Evolutionary conservation across 495 filamentous ascomycete genomes (phyloP).

Genomic region (Penicillium ochrochloron): DNA sequence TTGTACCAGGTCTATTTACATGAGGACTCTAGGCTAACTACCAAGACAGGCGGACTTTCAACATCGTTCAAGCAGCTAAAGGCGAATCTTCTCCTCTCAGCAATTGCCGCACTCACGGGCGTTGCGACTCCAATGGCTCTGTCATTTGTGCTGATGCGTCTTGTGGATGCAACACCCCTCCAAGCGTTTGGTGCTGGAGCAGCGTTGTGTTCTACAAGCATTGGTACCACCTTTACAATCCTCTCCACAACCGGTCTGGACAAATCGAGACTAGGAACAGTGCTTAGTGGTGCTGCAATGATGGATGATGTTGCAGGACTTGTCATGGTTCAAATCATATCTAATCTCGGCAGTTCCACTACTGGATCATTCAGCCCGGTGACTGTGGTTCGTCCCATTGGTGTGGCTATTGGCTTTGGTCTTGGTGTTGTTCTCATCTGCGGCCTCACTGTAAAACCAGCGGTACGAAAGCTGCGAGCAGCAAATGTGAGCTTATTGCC

Average conservation of each 20-base stretch:
- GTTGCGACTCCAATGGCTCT: slow-evolving; percentile 68
- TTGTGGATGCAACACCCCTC: slow-evolving; percentile 51
- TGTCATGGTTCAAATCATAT: slow-evolving; percentile 75
- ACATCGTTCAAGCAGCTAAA: slow-evolving; percentile 63
- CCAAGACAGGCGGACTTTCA: slow-evolving; percentile 62
- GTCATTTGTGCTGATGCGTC: slow-evolving; percentile 60
- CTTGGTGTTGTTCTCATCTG: slow-evolving; percentile 51
- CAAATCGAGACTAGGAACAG: slow-evolving; percentile 67
- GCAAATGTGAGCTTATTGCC: slow-evolving; percentile 19
- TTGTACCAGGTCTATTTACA: too few relatives aligned
- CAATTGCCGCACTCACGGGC: slow-evolving; percentile 65
- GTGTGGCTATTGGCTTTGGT: slow-evolving; percentile 62
- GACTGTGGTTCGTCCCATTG: slow-evolving; percentile 60
- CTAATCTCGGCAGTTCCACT: slow-evolving; percentile 47
- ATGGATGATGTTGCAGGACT: slow-evolving; percentile 83
- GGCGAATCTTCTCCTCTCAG: slow-evolving; percentile 63
- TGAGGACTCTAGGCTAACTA: background rate
- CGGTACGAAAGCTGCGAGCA: slow-evolving; percentile 24
- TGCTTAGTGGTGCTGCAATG: slow-evolving; percentile 75
- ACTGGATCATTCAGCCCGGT: slow-evolving; percentile 40
- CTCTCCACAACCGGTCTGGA: slow-evolving; percentile 60
- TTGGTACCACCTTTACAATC: slow-evolving; percentile 81
- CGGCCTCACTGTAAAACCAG: slow-evolving; percentile 47
- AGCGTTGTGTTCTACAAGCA: slow-evolving; percentile 73
- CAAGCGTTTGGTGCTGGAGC: slow-evolving; percentile 78